These are phyloP conservation scores for Mucor racemosus DNA, from an alignment of 371 early-diverging fungal genomes.

Conservation along the genomic window DNA sequence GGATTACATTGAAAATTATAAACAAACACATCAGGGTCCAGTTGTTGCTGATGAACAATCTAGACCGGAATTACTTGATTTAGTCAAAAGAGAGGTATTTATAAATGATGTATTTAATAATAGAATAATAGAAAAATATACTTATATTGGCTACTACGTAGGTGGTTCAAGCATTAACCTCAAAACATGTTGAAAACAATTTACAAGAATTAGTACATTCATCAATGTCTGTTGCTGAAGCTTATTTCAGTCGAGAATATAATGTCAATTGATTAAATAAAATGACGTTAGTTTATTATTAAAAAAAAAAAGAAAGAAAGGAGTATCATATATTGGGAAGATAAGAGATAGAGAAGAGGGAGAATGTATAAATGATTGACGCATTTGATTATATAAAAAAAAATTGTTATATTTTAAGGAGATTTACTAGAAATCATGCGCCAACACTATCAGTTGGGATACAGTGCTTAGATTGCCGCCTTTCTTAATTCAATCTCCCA, in stretches of 20 bases:
- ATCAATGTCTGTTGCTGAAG: constrained; percentile 24
- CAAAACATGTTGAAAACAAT: constrained; percentile 7
- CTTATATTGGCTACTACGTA: background rate
- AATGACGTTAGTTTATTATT: background rate
- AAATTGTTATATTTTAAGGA: background rate
- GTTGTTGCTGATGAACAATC: constrained; percentile 33
- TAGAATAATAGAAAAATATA: background rate
- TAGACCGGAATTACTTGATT: constrained; percentile 24
- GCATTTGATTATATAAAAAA: background rate
- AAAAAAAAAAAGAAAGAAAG: no score
- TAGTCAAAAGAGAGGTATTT: constrained; percentile 33
- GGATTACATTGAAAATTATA: constrained; percentile 33
- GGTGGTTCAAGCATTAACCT: constrained; percentile 5
- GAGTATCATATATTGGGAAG: background rate
- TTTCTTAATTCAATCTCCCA: constrained; percentile 49
- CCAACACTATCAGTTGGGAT: no score
- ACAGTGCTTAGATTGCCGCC: constrained; percentile 25
- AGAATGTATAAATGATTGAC: constrained; percentile 7
- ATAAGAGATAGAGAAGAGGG: background rate
- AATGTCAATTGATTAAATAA: constrained; percentile 16
- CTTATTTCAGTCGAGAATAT: constrained; percentile 34
- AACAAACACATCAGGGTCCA: constrained; percentile 21
- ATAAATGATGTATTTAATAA: background rate
- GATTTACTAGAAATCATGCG: no score
- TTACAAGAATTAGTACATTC: constrained; percentile 16